Evolutionary conservation across 306 rosid species (phyloP), one percentile per base, ranked within the genome.

Genomic region (Trifolium dubium): DNA sequence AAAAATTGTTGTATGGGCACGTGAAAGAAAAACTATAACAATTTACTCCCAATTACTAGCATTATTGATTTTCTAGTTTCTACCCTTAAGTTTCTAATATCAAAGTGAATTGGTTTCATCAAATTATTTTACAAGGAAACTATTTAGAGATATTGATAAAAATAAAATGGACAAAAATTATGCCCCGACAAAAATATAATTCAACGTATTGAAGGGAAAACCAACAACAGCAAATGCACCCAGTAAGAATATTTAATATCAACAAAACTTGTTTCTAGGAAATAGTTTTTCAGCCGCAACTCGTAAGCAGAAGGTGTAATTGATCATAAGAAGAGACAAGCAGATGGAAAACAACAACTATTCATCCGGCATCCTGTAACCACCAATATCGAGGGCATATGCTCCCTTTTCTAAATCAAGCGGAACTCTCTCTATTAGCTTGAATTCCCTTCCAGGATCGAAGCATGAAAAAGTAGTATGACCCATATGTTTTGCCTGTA

Each of bases 151-250:
- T 19, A 64, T 58, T 18, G n/a, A 47, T 19, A 34, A 68, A 73
- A 65, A 23, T 59, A 58, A 76, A 59, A 55, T 10, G 35, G 28
- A 47, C 64, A 65, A 49, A 74, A 73, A 39, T 39, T 41, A 23
- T 30, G 53, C 39, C 34, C 46, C 46, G n/a, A 70, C 9, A 30
- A 56, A 47, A 75, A 79, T 70, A 19, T 39, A 75, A 59, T 66
- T 66, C 69, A 83, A 75, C 62, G 53, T 14, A 61, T 49, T 14
- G 73, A 72, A 53, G 35, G 65, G 75, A 76, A 58, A n/a, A 43
- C 30, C 47, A 19, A 12, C 3, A 31, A 40, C 34, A 72, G 55
- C 61, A n/a, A 81, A 58, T 46, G 53, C 51, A 50, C 19, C 15
- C 35, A 5, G 32, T 15, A 81, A 64, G 11, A 66, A 69, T 69